Conservation (phyloP, 1,139 yeast species). For the Hanseniaspora sp. region DNA sequence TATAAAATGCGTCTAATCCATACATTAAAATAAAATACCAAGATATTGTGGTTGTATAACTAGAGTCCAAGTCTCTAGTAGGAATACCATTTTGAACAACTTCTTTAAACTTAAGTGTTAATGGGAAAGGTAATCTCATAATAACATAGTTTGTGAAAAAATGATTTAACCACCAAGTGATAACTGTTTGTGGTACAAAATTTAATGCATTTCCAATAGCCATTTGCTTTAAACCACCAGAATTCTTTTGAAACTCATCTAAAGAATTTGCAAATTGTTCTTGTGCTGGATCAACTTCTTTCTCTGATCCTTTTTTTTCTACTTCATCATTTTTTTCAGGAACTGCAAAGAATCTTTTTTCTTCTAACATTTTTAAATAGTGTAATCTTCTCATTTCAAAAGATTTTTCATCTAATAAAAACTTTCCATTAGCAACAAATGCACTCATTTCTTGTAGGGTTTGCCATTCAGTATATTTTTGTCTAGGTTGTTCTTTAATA, state of each 20-base stretch:
- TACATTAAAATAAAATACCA: conserved; percentile 89
- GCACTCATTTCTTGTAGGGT: conserved; percentile 44
- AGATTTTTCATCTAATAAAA: conserved; percentile 29
- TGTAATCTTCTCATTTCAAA: conserved; percentile 27
- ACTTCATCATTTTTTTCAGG: background rate
- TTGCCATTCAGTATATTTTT: conserved; percentile 50
- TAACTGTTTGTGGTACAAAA: conserved; percentile 80
- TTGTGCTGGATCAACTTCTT: conserved; percentile 50
- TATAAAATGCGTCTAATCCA: conserved; percentile 73
- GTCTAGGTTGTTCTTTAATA: conserved; percentile 44
- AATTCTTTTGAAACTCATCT: conserved; percentile 20
- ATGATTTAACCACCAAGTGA: conserved; percentile 94
- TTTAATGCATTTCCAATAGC: conserved; percentile 72
- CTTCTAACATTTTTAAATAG: conserved; percentile 23
- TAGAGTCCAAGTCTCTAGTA: conserved; percentile 74
- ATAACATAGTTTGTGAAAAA: conserved; percentile 88
- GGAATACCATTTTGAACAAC: conserved; percentile 85
- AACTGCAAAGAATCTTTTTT: conserved; percentile 27
- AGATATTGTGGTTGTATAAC: conserved; percentile 94
- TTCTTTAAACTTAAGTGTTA: conserved; percentile 77
- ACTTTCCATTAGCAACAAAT: conserved; percentile 47
- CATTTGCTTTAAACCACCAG: conserved; percentile 70
- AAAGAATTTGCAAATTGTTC: conserved; percentile 10
- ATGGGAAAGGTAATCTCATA: conserved; percentile 69
- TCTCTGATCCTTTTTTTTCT: conserved; percentile 33